Evolutionary conservation across 306 rosid species (phyloP).

Genomic region (Rosa lucieae): DNA sequence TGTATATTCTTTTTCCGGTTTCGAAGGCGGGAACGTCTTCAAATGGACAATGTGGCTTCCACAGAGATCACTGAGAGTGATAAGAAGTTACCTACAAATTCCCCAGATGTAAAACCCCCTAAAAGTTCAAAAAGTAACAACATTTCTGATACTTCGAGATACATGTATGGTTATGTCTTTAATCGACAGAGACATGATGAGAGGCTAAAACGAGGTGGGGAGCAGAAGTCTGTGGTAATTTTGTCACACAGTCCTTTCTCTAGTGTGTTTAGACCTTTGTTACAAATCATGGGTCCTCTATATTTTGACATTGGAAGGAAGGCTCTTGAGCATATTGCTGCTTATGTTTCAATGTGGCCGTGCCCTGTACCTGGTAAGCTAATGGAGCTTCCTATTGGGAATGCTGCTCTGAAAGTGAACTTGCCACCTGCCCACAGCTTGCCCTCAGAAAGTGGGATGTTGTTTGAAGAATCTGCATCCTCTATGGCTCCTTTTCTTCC

Average conservation of each 20-base stretch:
- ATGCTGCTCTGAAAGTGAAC: slow-evolving; percentile 76
- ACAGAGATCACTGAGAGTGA: slow-evolving; percentile 41
- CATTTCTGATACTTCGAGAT: slow-evolving; percentile 39
- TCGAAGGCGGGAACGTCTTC: slow-evolving; percentile 45
- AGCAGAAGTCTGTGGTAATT: slow-evolving; percentile 91
- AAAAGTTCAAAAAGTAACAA: slow-evolving; percentile 35
- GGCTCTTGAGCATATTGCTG: slow-evolving; percentile 92
- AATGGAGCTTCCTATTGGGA: slow-evolving; percentile 96
- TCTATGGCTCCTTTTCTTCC: slow-evolving; percentile 81
- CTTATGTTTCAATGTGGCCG: slow-evolving; percentile 86
- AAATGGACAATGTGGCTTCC: slow-evolving; percentile 34
- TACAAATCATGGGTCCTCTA: slow-evolving; percentile 91
- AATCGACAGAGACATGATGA: slow-evolving; percentile 96
- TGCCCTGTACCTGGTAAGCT: slow-evolving; percentile 71
- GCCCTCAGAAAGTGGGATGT: slow-evolving; percentile 48
- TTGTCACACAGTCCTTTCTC: slow-evolving; percentile 73
- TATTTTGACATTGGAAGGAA: slow-evolving; percentile 85
- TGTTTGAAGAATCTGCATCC: slow-evolving; percentile 64
- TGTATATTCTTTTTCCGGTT: slow-evolving; percentile 84
- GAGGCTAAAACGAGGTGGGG: slow-evolving; percentile 94
- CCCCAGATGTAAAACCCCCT: slow-evolving; percentile 29
- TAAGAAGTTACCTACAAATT: slow-evolving; percentile 35
- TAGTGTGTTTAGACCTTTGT: slow-evolving; percentile 80
- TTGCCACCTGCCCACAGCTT: slow-evolving; percentile 86
- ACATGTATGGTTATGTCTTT: slow-evolving; percentile 87